phyloP scores from a whole-genome alignment of 495 filamentous ascomycete species.

The Hypoxylon rickii region DNA sequence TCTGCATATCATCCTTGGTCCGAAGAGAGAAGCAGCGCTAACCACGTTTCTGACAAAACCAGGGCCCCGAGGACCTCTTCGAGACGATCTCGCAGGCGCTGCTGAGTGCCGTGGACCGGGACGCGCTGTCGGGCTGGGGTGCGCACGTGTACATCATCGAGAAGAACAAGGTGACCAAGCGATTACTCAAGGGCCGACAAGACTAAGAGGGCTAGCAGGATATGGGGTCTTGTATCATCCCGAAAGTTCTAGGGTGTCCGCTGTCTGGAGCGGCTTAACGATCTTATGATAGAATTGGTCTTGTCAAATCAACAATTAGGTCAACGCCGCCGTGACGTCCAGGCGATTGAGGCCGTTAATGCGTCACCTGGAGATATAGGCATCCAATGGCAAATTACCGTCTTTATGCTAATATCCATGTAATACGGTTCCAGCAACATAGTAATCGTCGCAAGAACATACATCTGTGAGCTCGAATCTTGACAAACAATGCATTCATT shows the following conservation, averaged over 20 bases:
- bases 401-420: conserved; percentile 27
- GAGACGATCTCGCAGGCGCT: conserved; percentile 98
- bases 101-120: conserved; percentile 92
- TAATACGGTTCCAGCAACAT: conserved; percentile 8
- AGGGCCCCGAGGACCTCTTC: conserved; percentile 93
- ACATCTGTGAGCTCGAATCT: not conserved
- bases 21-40: not conserved
- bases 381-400: conserved; percentile 8
- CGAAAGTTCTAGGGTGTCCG: no score
- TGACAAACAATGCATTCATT: conserved; percentile 13
- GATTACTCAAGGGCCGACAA: conserved; percentile 86
- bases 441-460: conserved; percentile 10
- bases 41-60: not conserved
- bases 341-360: not conserved
- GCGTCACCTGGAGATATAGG: conserved; percentile 5
- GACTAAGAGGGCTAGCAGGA: no score
- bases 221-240: no score
- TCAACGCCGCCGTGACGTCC: not conserved
- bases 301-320: not conserved
- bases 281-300: not conserved
- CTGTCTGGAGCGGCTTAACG: no score
- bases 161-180: conserved; percentile 99
- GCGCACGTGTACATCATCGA: conserved; percentile 99
- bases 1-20: not conserved
- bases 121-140: conserved; percentile 96